A percentile compares a stretch with the other conserved stretches of the same genome.
These are phyloP conservation scores for Globisporangium mamillatum DNA, from an alignment of 352 stramenopile genomes.

Conservation along the genomic window DNA sequence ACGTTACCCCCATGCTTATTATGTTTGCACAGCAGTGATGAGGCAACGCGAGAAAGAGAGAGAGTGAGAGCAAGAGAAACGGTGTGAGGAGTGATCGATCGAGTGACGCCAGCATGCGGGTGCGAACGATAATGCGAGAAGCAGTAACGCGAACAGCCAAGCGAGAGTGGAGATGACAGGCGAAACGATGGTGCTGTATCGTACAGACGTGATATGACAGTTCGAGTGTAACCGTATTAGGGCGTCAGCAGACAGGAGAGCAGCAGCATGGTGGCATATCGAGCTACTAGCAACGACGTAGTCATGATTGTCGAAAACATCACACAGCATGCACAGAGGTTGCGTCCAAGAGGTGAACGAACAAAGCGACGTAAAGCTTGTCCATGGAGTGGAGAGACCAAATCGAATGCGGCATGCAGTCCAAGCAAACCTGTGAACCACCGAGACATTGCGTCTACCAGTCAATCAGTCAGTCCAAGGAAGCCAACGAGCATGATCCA, in stretches of 20 bases:
- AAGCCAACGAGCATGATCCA: neutral
- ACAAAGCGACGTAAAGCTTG: neutral
- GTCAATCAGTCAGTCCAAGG: neutral
- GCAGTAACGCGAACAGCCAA: neutral
- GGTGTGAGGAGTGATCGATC: neutral
- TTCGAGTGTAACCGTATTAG: neutral
- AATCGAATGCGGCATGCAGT: neutral
- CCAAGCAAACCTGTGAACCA: neutral
- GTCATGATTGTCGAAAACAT: neutral
- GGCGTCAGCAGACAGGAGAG: neutral
- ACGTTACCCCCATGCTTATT: conserved; percentile 21
- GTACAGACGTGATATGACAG: neutral
- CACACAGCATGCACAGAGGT: neutral
- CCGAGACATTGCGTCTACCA: neutral
- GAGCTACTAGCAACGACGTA: neutral
- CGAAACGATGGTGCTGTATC: too few species aligned
- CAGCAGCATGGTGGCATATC: neutral
- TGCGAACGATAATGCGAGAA: neutral
- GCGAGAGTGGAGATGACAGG: neutral
- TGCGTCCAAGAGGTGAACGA: neutral
- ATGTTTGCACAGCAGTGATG: neutral
- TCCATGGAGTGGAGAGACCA: neutral
- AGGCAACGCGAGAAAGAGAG: neutral
- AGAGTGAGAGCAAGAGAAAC: neutral
- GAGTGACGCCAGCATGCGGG: neutral